Conservation (phyloP, 257 asterid genomes). For the Eucommia ulmoides region DNA sequence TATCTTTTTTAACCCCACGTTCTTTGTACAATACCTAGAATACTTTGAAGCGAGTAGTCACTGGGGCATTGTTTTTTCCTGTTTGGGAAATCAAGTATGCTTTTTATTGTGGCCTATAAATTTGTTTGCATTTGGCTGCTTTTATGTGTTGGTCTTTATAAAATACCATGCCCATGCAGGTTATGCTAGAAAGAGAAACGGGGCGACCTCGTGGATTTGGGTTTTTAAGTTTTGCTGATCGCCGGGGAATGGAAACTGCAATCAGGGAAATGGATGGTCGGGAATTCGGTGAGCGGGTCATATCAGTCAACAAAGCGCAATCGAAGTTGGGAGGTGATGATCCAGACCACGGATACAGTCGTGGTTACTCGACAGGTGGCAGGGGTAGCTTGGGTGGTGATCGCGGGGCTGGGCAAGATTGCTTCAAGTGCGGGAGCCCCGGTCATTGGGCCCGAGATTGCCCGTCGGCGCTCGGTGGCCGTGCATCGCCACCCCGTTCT, state of each 20-base stretch:
- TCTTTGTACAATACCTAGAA: not conserved
- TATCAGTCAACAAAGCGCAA: constrained; percentile 93
- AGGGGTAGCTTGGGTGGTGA: constrained; percentile 53
- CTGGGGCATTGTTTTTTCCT: not conserved
- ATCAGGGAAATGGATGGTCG: constrained; percentile 92
- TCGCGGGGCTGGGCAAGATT: constrained; percentile 75
- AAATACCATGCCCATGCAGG: constrained; percentile 19
- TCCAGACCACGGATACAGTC: constrained; percentile 55
- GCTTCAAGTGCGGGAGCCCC: constrained; percentile 95
- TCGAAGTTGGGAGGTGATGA: constrained; percentile 77
- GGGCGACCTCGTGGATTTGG: constrained; percentile 99
- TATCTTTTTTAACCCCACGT: not conserved
- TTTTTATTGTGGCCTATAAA: too few species aligned
- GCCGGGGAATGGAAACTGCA: constrained; percentile 88
- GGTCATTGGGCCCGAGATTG: constrained; percentile 99
- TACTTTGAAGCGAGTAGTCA: not conserved
- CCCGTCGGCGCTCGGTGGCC: constrained; percentile 64
- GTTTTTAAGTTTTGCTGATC: constrained; percentile 85
- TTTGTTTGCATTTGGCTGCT: not conserved
- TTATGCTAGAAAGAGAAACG: constrained; percentile 91
- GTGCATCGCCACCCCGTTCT: constrained; percentile 63
- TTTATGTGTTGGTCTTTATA: not conserved
- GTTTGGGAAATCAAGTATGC: not conserved
- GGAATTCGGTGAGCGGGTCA: constrained; percentile 76
- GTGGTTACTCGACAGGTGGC: constrained; percentile 55